phyloP scores from a whole-genome alignment of 495 filamentous ascomycete species.

The Alectoria sarmentosa region DNA sequence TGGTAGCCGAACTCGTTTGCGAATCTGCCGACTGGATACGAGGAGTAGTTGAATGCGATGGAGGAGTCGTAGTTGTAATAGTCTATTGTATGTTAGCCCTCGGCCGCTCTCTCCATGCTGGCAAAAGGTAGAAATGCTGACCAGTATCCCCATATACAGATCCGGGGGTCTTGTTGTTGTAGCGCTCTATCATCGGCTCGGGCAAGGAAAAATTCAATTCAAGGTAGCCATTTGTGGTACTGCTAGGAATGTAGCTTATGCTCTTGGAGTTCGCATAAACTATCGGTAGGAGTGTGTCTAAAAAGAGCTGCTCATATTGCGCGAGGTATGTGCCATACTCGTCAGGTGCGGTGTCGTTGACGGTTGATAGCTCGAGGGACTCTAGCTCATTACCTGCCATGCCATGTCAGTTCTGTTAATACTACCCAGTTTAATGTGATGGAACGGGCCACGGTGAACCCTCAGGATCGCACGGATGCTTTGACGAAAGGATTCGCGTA shows the following conservation, averaged over 20 bases:
- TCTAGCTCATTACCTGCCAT: constrained; percentile 52
- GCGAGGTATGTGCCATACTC: constrained; percentile 40
- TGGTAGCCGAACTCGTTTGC: constrained; percentile 62
- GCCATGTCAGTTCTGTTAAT: not conserved
- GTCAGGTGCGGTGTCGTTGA: constrained; percentile 41
- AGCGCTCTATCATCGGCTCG: constrained; percentile 54
- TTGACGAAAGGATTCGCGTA: too few species aligned
- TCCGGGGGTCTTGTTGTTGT: constrained; percentile 49
- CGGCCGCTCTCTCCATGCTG: too few species aligned
- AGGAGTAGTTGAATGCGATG: constrained; percentile 48
- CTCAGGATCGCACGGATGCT: too few species aligned
- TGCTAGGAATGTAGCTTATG: constrained; percentile 61
- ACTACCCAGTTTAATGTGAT: too few species aligned
- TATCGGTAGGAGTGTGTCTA: constrained; percentile 51
- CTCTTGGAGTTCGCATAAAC: constrained; percentile 59
- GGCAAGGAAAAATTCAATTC: constrained; percentile 49
- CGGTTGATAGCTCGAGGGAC: constrained; percentile 43
- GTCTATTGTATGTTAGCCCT: constrained; percentile 30
- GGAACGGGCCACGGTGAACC: too few species aligned
- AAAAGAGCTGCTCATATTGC: constrained; percentile 57
- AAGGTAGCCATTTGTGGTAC: constrained; percentile 58
- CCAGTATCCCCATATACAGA: constrained; percentile 56
- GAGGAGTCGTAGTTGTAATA: constrained; percentile 59
- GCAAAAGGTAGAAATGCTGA: not conserved
- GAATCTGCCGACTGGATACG: constrained; percentile 58